A percentile compares a stretch with the other conserved stretches of the same genome.
These are phyloP conservation scores for Pythium dissotocum DNA, from an alignment of 352 stramenopile genomes.

Conservation along the genomic window DNA sequence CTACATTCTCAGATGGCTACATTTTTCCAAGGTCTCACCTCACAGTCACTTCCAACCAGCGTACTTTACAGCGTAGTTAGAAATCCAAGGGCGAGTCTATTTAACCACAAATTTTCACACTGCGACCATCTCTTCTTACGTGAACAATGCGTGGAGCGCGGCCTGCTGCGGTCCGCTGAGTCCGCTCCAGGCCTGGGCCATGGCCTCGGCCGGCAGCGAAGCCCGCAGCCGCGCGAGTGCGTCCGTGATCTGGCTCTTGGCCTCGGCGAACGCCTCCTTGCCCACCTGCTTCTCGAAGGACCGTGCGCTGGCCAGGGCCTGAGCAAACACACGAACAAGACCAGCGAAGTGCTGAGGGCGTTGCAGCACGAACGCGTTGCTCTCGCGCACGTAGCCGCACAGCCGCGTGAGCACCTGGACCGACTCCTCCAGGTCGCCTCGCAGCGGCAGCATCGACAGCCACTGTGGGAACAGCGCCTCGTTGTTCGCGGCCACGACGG, in stretches of 20 bases:
- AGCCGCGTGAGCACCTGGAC: slow-evolving; percentile 63
- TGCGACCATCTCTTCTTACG: slow-evolving; percentile 27
- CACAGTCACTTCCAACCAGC: not conserved
- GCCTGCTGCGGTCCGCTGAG: slow-evolving; percentile 53
- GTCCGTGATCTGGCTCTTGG: slow-evolving; percentile 45
- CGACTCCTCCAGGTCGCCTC: slow-evolving; percentile 78
- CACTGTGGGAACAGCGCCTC: slow-evolving; percentile 67
- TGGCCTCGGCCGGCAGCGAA: slow-evolving; percentile 53
- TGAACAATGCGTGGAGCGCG: slow-evolving; percentile 68
- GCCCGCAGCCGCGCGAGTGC: slow-evolving; percentile 50
- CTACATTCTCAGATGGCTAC: not conserved
- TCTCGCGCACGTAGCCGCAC: slow-evolving; percentile 57
- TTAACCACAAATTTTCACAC: slow-evolving; percentile 1
- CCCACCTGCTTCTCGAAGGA: slow-evolving; percentile 46
- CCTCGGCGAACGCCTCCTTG: slow-evolving; percentile 40
- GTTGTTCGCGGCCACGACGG: slow-evolving; percentile 36
- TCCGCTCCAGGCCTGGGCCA: slow-evolving; percentile 60
- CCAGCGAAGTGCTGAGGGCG: slow-evolving; percentile 38
- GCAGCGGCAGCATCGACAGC: slow-evolving; percentile 67
- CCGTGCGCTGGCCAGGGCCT: slow-evolving; percentile 45
- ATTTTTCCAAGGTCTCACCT: no score
- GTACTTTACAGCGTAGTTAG: not conserved
- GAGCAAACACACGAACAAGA: slow-evolving; percentile 63
- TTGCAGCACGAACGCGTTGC: slow-evolving; percentile 64
- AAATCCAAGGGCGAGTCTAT: slow-evolving; percentile 3